Evolutionary conservation across 1,284 basidiomycete genomes (phyloP), one percentile per base, ranked within the genome.

Genomic region (Rhodotorula sp.): DNA sequence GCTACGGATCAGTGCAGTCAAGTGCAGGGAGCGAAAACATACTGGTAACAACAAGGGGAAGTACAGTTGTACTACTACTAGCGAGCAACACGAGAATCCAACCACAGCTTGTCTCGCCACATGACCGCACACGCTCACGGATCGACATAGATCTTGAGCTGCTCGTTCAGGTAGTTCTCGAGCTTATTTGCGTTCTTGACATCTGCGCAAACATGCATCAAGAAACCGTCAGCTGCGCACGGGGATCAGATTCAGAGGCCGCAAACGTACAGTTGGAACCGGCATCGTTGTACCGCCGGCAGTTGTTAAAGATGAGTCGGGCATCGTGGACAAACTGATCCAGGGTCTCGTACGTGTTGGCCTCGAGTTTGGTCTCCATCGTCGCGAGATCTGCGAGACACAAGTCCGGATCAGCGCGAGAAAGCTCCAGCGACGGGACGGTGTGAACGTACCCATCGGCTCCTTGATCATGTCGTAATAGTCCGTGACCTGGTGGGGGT

Each of bases 351-450:
- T 98, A 99, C 71, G 83, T 81, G 72, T 85, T 85, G 61, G 86
- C 89, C 69, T 95, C 91, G 42, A 99, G 86, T 80, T 95, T 98
- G 80, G 89, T 86, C 79, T 94, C 91, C 89, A 99, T 97, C 3
- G 92, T 96, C 64, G 85, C 84, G 69, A 99, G 87, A 80, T 99
- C 95, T 94, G 78, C 14, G 75, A 44, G 45, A 14, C 0, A 0
- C 15, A 14, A 29, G 12, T 45, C 14, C 22, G 26, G 51, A 29
- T 57, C 14, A 8, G 0, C 17, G 26, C 56, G 18, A 46, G 24
- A 54, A 44, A 58, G 10, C 42, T 14, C 15, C 59, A 20, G 22
- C 12, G 20, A 60, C 49, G 42, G 18, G 33, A 14, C 42, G n/a
- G 7, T 65, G 51, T 42, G 42, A 8, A 83, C 87, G 70, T 76